Evolutionary conservation across 2,329 filamentous ascomycete species (phyloP).

Genomic region (Colletotrichum limetticola): DNA sequence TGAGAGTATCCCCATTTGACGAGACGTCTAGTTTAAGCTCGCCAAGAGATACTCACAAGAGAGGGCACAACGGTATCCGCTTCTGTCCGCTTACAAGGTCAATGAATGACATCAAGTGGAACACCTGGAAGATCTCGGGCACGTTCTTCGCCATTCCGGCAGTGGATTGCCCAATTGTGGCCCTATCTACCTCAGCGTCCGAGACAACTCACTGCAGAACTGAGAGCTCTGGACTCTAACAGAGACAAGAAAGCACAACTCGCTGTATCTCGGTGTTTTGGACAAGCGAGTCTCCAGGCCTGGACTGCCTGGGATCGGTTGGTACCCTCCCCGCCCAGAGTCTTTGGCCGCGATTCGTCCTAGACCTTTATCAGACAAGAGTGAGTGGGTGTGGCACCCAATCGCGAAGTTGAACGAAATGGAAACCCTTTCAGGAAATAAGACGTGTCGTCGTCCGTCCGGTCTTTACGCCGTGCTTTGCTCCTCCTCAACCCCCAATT

Average conservation of each 20-base stretch:
- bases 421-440: constrained; percentile 23
- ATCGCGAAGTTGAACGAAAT: constrained; percentile 11
- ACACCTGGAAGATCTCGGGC: not conserved
- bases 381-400: not conserved
- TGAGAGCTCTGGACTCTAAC: not conserved
- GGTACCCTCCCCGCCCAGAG: not conserved
- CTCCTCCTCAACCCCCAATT: not conserved
- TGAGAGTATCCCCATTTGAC: not conserved
- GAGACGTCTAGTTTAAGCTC: not conserved
- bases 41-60: not conserved
- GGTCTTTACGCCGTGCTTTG: not conserved
- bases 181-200: not conserved
- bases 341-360: not conserved
- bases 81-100: not conserved
- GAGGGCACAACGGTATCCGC: not conserved
- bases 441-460: constrained; percentile 4
- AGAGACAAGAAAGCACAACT: no score
- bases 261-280: not conserved
- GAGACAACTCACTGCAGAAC: not conserved
- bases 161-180: not conserved
- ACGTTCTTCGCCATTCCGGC: not conserved
- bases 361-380: not conserved
- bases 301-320: not conserved
- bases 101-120: not conserved
- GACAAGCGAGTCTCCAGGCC: constrained; percentile 8